Base-by-base conservation (phyloP, 108 stramenopile genomes). In the Heterococcus sp. region DNA sequence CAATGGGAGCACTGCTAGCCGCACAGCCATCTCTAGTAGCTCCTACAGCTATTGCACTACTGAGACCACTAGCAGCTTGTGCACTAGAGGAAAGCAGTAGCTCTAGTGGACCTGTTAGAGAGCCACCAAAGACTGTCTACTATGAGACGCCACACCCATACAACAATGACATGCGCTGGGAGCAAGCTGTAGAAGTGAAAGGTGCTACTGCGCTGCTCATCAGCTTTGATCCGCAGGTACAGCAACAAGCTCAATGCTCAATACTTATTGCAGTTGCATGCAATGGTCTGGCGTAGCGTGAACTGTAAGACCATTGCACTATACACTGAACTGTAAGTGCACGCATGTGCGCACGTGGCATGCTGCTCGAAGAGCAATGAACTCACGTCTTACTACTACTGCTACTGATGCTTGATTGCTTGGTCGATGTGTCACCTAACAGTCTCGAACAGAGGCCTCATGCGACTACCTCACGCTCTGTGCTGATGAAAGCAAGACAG, bases 381-480 rank as follows among this genome's bases (percentile, higher is more conserved):
- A 14, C 0, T n/a, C n/a, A n/a, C n/a, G 2, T 69, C 14, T 21
- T 2, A 2, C 28, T 2, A 2, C 34, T 69, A 32, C 68, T 0
- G 68, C 14, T 14, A 34, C 21, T n/a, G 14, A 14, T 2, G 0
- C 32, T 27, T 27, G 14, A 69, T 69, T 2, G 21, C 0, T 2
- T 2, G 3, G 32, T 37, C 30, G 14, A 3, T 38, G 14, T 21
- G 30, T 0, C 79, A 83, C n/a, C n/a, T n/a, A n/a, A n/a, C n/a
- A n/a, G 14, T 38, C 71, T 2, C 37, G 83, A 68, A 75, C 85
- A 31, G 85, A 86, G 31, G 66, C 31, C 0, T 37, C 36, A 14
- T 86, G 84, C 65, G 85, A 86, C 78, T 86, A 32, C 71, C 21
- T 86, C 39, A 28, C 35, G 3, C 80, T 86, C 14, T 86, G 38